Conservation (phyloP, 192 early-diverging fungal species). For the Backusella westeae region DNA sequence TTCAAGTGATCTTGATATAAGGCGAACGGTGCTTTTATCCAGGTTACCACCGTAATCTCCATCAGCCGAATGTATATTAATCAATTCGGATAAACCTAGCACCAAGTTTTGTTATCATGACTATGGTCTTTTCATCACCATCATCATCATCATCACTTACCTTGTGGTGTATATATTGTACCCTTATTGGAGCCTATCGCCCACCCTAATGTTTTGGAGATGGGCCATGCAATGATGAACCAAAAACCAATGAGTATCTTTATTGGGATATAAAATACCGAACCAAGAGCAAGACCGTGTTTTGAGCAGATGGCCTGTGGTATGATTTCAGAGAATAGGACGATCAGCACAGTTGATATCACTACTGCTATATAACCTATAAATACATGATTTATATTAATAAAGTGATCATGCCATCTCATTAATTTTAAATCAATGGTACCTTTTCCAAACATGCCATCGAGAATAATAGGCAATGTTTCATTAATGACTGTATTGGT, state of each 20-base stretch:
- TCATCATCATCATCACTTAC: conserved; percentile 18
- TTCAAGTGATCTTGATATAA: not conserved
- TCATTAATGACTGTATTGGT: conserved; percentile 91
- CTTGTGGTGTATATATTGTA: conserved; percentile 72
- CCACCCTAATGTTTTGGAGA: conserved; percentile 78
- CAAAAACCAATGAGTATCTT: conserved; percentile 52
- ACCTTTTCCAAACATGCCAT: conserved; percentile 65
- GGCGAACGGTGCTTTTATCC: not conserved
- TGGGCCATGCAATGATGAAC: conserved; percentile 77
- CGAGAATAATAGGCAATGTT: conserved; percentile 76
- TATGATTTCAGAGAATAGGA: conserved; percentile 94
- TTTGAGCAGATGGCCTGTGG: conserved; percentile 90
- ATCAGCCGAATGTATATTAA: not conserved
- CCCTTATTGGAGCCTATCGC: conserved; percentile 78
- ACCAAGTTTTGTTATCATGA: not conserved
- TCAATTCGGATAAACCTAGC: not conserved
- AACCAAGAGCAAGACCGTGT: conserved; percentile 86
- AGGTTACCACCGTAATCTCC: not conserved
- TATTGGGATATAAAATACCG: conserved; percentile 78
- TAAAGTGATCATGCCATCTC: not conserved
- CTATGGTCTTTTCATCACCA: not conserved
- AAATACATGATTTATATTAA: too few relatives aligned
- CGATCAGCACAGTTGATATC: conserved; percentile 77
- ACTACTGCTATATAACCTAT: conserved; percentile 75
- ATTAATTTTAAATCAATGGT: not conserved